A percentile compares a stretch with the other conserved stretches of the same genome.
These are phyloP conservation scores for Cydonia oblonga DNA, from an alignment of 331 rosid species.

Conservation along the genomic window DNA sequence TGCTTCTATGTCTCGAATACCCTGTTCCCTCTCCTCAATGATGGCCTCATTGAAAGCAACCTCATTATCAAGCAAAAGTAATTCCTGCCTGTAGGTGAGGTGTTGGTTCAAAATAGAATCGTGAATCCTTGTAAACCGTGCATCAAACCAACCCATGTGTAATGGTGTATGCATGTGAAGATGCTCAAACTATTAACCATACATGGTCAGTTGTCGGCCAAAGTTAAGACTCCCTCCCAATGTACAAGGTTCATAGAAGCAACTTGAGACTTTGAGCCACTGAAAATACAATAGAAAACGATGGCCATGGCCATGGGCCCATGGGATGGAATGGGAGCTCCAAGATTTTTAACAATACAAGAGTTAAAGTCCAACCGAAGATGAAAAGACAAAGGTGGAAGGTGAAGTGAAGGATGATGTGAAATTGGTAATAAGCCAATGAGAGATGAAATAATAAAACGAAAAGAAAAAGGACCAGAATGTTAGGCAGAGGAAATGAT, in stretches of 20 bases:
- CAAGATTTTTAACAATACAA: background rate
- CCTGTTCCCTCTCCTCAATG: conserved; percentile 84
- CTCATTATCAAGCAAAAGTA: conserved; percentile 47
- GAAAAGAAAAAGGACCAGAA: background rate
- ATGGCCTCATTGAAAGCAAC: conserved; percentile 71
- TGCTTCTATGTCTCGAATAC: conserved; percentile 57
- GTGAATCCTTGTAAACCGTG: background rate
- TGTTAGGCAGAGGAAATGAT: background rate
- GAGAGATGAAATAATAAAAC: background rate
- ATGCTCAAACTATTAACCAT: background rate
- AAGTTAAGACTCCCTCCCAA: background rate
- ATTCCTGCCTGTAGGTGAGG: conserved; percentile 53
- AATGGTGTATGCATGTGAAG: background rate
- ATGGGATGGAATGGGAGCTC: background rate
- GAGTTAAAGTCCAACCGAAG: background rate
- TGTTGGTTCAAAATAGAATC: conserved; percentile 16
- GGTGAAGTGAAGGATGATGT: background rate
- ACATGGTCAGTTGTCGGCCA: background rate
- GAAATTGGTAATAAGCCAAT: background rate
- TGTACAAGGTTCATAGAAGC: background rate
- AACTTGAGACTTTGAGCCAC: background rate
- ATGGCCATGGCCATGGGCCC: background rate
- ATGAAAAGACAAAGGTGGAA: background rate
- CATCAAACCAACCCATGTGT: background rate
- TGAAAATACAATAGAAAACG: background rate